A percentile compares a stretch with the other conserved stretches of the same genome.
Conservation (phyloP, 2,329 filamentous ascomycete species). For the Dryadomyces quercivorus region DNA sequence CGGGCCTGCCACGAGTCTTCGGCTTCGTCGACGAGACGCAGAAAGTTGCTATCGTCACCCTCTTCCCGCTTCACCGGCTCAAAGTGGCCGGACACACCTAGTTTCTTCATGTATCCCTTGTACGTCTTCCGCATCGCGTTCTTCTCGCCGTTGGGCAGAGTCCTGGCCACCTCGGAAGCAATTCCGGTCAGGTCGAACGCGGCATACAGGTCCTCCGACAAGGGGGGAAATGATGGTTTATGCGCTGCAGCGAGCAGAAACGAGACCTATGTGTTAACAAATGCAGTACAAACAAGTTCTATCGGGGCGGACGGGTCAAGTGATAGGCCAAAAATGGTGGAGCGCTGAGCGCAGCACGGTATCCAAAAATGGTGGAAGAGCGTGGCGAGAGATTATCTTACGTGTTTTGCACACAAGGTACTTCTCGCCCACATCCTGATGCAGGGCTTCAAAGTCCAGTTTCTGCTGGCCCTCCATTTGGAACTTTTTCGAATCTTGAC, state of each 20-base stretch:
- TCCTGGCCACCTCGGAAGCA: conserved; percentile 49
- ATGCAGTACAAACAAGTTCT: background rate
- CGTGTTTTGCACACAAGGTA: conserved; percentile 55
- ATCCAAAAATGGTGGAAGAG: background rate
- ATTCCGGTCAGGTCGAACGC: conserved; percentile 43
- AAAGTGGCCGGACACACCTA: conserved; percentile 50
- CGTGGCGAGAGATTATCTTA: conserved; percentile 33
- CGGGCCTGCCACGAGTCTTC: conserved; percentile 46
- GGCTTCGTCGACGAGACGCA: conserved; percentile 36
- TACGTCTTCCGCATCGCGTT: conserved; percentile 56
- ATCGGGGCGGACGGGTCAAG: background rate
- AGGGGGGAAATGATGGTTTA: conserved; percentile 32
- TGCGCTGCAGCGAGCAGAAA: conserved; percentile 26
- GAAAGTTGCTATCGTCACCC: conserved; percentile 37
- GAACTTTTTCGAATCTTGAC: conserved; percentile 48
- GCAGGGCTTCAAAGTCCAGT: conserved; percentile 51
- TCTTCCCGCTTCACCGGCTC: conserved; percentile 45
- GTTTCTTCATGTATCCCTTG: conserved; percentile 54
- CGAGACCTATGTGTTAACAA: conserved; percentile 14
- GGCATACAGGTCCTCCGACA: conserved; percentile 46
- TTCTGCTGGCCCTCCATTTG: conserved; percentile 45
- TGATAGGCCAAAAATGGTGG: background rate
- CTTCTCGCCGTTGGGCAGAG: conserved; percentile 53
- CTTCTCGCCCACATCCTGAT: conserved; percentile 54
- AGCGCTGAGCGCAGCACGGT: background rate